Evolutionary conservation across 2,329 filamentous ascomycete genomes (phyloP).

Genomic region (Penicillium expansum): DNA sequence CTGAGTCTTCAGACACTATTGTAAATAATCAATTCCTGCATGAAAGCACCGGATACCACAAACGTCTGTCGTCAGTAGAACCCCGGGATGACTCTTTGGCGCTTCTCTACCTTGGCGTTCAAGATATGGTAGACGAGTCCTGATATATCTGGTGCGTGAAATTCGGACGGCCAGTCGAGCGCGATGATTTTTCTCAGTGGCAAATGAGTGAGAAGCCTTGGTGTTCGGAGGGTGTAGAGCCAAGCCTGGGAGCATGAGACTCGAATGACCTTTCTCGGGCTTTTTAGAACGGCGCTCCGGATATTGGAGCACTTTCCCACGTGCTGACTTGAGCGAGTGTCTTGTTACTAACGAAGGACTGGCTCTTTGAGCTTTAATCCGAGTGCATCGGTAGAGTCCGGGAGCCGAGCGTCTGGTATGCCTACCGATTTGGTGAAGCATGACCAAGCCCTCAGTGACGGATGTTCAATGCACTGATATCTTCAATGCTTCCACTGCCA

Average conservation of each 20-base stretch:
- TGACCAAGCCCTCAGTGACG: slow-evolving; percentile 31
- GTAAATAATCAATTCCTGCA: not conserved
- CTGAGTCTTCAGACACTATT: not conserved
- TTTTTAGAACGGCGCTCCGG: not conserved
- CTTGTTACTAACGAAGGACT: not conserved
- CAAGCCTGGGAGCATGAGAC: not conserved
- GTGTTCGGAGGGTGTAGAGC: not conserved
- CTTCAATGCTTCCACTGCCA: slow-evolving; percentile 48
- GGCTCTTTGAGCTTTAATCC: not conserved
- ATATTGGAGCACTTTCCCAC: not conserved
- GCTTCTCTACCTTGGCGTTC: not conserved
- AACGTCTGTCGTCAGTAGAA: too few species aligned
- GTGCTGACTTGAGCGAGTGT: not conserved
- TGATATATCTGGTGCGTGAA: not conserved
- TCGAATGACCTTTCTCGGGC: not conserved
- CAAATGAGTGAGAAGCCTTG: not conserved
- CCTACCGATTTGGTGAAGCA: not conserved
- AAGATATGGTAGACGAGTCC: not conserved
- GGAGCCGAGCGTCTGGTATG: not conserved
- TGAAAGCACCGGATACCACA: not conserved
- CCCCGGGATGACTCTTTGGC: not conserved
- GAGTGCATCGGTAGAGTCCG: not conserved
- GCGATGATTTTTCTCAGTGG: not conserved
- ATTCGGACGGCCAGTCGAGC: not conserved
- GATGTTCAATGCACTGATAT: slow-evolving; percentile 44